Conservation (phyloP, 345 rosid species). For the Populus euphratica region DNA sequence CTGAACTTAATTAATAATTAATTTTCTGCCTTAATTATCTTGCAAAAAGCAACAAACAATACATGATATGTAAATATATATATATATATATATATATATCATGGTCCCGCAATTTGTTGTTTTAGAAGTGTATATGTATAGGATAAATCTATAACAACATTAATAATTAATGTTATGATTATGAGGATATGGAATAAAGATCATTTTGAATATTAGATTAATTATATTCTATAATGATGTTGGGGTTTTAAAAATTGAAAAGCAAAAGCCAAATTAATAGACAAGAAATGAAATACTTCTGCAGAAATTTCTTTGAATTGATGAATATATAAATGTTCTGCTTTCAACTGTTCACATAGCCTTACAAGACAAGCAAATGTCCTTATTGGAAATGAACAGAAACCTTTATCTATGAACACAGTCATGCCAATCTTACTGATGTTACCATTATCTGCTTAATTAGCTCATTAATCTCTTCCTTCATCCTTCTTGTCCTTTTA, state of each 20-base stretch:
- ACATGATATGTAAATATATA: not conserved
- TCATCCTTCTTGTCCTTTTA: not conserved
- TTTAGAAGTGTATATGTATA: not conserved
- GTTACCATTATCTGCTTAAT: slow-evolving; percentile 12
- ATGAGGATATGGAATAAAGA: not conserved
- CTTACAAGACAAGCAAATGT: slow-evolving; percentile 7
- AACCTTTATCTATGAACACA: not conserved
- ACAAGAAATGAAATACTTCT: not conserved
- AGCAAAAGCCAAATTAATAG: too few relatives aligned
- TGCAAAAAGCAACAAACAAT: not conserved
- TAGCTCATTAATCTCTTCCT: not conserved
- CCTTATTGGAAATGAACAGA: not conserved
- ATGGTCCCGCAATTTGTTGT: not conserved
- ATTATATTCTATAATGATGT: too few relatives aligned
- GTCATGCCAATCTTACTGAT: not conserved
- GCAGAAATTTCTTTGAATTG: not conserved
- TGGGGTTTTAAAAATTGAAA: too few relatives aligned
- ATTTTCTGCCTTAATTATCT: not conserved
- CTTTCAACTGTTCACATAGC: not conserved
- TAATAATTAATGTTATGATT: too few relatives aligned
- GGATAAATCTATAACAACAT: not conserved
- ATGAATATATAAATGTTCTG: not conserved
- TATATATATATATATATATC: too few relatives aligned
- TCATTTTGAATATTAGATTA: too few relatives aligned
- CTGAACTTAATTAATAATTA: not conserved